phyloP scores from a whole-genome alignment of 331 rosid species.

The Rhamnella rubrinervis region DNA sequence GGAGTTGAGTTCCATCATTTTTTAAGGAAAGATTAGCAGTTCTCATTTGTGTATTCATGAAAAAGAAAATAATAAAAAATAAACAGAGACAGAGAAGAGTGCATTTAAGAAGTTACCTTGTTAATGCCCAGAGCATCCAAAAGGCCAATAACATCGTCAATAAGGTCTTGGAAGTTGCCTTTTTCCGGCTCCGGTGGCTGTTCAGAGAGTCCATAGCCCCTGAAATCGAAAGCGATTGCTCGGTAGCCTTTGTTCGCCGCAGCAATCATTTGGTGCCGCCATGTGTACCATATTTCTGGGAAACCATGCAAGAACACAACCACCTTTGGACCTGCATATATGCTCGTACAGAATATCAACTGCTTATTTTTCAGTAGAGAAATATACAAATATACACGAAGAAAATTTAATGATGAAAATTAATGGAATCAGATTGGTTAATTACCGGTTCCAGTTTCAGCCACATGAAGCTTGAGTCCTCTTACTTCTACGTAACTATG shows the following conservation, averaged over 20 bases:
- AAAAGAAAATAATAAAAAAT: too few relatives aligned
- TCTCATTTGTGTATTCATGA: not conserved
- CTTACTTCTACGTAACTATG: constrained; percentile 46
- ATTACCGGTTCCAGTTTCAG: constrained; percentile 46
- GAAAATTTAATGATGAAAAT: not conserved
- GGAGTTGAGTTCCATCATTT: too few relatives aligned
- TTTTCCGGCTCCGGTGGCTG: constrained; percentile 53
- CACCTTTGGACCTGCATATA: constrained; percentile 42
- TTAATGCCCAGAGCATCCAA: constrained; percentile 42
- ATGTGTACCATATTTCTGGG: constrained; percentile 72
- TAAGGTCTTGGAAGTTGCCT: constrained; percentile 37
- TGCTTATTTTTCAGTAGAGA: not conserved
- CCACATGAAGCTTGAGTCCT: constrained; percentile 61
- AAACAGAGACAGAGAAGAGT: too few relatives aligned
- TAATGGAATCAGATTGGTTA: not conserved
- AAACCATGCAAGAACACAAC: constrained; percentile 69
- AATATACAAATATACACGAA: not conserved
- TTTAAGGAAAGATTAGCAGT: too few relatives aligned
- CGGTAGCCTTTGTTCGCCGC: constrained; percentile 45
- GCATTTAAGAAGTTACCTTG: constrained; percentile 29
- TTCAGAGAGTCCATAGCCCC: constrained; percentile 74
- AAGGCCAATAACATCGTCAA: constrained; percentile 39
- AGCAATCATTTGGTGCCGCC: constrained; percentile 62
- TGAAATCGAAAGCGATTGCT: constrained; percentile 53
- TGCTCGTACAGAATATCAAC: not conserved